A percentile compares a stretch with the other conserved stretches of the same genome.
Conservation (phyloP, 2,329 filamentous ascomycete species). For the Ambrosiella beaveri region DNA sequence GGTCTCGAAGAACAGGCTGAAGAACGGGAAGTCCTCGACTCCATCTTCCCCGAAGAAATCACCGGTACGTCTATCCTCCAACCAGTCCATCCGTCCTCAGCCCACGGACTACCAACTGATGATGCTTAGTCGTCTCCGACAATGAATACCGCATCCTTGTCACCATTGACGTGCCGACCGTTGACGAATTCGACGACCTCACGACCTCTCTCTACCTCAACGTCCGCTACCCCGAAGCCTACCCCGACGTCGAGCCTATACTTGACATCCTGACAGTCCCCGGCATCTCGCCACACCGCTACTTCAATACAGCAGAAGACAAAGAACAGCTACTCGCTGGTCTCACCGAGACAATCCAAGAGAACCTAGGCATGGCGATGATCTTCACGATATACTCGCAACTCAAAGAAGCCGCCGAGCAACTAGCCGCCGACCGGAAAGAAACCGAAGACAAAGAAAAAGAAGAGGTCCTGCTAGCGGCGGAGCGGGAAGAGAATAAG, state of each 20-base stretch:
- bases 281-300: slow-evolving; percentile 48
- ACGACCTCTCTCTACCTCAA: slow-evolving; percentile 57
- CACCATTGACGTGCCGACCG: slow-evolving; percentile 57
- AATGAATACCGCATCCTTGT: slow-evolving; percentile 77
- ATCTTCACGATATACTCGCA: slow-evolving; percentile 77
- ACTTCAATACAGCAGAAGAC: slow-evolving; percentile 68
- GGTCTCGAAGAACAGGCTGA: slow-evolving; percentile 78
- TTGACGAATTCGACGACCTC: slow-evolving; percentile 43
- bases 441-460: slow-evolving; percentile 40
- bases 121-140: slow-evolving; percentile 63
- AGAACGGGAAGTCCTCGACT: slow-evolving; percentile 93
- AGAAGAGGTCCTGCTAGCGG: slow-evolving; percentile 37
- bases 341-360: slow-evolving; percentile 61
- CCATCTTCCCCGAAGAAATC: slow-evolving; percentile 96
- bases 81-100: not conserved
- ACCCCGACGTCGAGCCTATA: slow-evolving; percentile 72
- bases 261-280: slow-evolving; percentile 64
- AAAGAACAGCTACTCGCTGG: slow-evolving; percentile 54
- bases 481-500: slow-evolving; percentile 82
- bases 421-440: slow-evolving; percentile 58
- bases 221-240: slow-evolving; percentile 75
- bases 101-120: not conserved
- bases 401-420: slow-evolving; percentile 81
- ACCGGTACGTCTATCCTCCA: slow-evolving; percentile 44
- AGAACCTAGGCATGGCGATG: slow-evolving; percentile 96